A percentile compares a stretch with the other conserved stretches of the same genome.
These are phyloP conservation scores for Plasmodium billcollinsi DNA, from an alignment of 169 alveolate genomes.

Conservation along the genomic window DNA sequence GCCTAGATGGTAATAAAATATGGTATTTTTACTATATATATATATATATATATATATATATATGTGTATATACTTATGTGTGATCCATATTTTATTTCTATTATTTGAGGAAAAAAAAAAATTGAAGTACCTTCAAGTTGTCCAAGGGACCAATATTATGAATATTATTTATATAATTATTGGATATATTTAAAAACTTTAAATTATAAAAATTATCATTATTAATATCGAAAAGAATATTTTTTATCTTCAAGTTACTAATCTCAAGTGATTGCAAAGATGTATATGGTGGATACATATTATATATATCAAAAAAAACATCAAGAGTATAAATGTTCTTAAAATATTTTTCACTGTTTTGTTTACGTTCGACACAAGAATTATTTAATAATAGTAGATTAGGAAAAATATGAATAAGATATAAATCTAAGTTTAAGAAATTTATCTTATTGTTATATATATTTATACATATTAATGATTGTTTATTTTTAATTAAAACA, in stretches of 20 bases:
- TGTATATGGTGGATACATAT: conserved; percentile 63
- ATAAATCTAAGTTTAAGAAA: conserved; percentile 38
- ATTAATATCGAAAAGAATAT: conserved; percentile 46
- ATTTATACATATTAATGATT: conserved; percentile 16
- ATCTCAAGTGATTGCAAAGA: conserved; percentile 40
- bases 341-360: conserved; percentile 24
- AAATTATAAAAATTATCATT: conserved; percentile 40
- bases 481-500: conserved; percentile 32
- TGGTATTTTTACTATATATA: too few species aligned
- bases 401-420: conserved; percentile 40
- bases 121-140: conserved; percentile 24
- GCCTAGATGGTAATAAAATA: conserved; percentile 10
- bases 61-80: not conserved
- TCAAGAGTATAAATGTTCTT: conserved; percentile 55
- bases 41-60: too few species aligned
- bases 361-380: conserved; percentile 18
- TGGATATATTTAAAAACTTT: conserved; percentile 21
- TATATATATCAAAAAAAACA: conserved; percentile 48
- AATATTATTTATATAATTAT: conserved; percentile 45
- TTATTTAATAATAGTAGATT: conserved; percentile 48
- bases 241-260: conserved; percentile 43
- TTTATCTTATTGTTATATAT: conserved; percentile 58
- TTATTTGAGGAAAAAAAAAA: not conserved
- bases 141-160: conserved; percentile 55
- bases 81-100: not conserved